phyloP scores from a whole-genome alignment of 2,329 filamentous ascomycete species.

The Ophiocordyceps camponoti-leonardi region DNA sequence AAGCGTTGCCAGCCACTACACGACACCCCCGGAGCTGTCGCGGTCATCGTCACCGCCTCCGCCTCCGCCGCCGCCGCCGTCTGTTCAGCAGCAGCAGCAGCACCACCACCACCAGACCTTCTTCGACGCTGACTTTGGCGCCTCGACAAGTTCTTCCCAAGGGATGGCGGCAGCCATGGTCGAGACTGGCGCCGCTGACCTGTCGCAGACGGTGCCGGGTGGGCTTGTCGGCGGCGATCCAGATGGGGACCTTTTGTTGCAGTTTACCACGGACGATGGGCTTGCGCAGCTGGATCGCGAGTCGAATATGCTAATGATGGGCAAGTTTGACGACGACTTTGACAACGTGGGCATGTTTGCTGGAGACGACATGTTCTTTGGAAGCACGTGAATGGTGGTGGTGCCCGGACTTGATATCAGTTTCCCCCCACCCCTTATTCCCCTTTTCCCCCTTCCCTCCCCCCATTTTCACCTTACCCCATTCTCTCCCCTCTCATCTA shows the following conservation, averaged over 20 bases:
- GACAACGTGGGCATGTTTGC: conserved; percentile 34
- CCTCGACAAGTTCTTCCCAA: conserved; percentile 11
- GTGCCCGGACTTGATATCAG: neutral
- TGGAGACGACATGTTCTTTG: conserved; percentile 35
- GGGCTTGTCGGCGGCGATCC: conserved; percentile 14
- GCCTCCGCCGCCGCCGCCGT: conserved; percentile 37
- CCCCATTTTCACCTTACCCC: too few species aligned
- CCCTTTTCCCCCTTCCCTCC: neutral
- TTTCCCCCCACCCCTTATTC: neutral
- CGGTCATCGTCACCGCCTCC: conserved; percentile 39
- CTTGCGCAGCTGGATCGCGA: conserved; percentile 27
- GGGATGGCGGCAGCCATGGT: conserved; percentile 10
- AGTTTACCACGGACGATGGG: conserved; percentile 24
- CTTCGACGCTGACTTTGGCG: conserved; percentile 27
- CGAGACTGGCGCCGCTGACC: neutral
- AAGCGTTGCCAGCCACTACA: conserved; percentile 32
- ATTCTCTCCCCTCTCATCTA: too few species aligned
- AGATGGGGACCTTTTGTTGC: conserved; percentile 26
- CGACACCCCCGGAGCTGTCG: conserved; percentile 43
- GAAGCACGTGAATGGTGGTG: conserved; percentile 4
- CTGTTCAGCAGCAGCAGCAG: conserved; percentile 38
- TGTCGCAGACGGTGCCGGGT: conserved; percentile 9
- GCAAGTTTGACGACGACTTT: conserved; percentile 37
- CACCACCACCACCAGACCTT: conserved; percentile 24
- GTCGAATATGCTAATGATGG: conserved; percentile 29